Percentiles rank a stretch among this genome's conserved stretches.
These are phyloP conservation scores for Adansonia madagascariensis DNA, from an alignment of 441 rosid genomes.

Conservation along the genomic window DNA sequence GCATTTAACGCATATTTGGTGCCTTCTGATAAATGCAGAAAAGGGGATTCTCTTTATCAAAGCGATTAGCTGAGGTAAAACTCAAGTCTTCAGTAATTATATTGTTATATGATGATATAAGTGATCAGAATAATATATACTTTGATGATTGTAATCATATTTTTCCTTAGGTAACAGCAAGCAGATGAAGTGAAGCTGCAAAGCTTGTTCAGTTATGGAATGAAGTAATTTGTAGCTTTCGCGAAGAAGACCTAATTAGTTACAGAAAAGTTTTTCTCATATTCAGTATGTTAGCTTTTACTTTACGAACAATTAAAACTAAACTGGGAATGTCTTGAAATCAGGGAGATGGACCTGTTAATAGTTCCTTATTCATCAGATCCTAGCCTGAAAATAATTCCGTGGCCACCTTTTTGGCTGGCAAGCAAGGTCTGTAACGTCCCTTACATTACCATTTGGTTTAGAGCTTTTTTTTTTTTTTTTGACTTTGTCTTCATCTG, in stretches of 20 bases:
- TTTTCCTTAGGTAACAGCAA: slow-evolving; percentile 72
- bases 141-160: slow-evolving; percentile 27
- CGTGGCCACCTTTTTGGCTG: slow-evolving; percentile 99
- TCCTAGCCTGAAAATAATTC: slow-evolving; percentile 91
- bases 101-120: slow-evolving; percentile 12
- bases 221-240: slow-evolving; percentile 94
- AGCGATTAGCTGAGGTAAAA: slow-evolving; percentile 82
- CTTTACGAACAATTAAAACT: slow-evolving; percentile 32
- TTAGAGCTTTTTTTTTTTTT: slow-evolving; percentile 5
- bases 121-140: slow-evolving; percentile 21
- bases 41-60: slow-evolving; percentile 88
- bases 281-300: slow-evolving; percentile 18
- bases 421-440: slow-evolving; percentile 88
- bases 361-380: slow-evolving; percentile 95
- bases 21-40: slow-evolving; percentile 78
- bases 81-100: slow-evolving; percentile 26
- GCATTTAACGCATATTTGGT: slow-evolving; percentile 91
- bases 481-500: slow-evolving; percentile 34
- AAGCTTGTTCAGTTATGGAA: slow-evolving; percentile 99
- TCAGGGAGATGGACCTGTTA: slow-evolving; percentile 99
- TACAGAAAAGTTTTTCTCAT: slow-evolving; percentile 68
- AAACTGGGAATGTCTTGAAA: slow-evolving; percentile 36
- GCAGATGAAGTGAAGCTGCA: slow-evolving; percentile 98
- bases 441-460: slow-evolving; percentile 16
- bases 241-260: slow-evolving; percentile 98